phyloP scores from a whole-genome alignment of 2,329 filamentous ascomycete genomes.

The Verticillium klebahnii region DNA sequence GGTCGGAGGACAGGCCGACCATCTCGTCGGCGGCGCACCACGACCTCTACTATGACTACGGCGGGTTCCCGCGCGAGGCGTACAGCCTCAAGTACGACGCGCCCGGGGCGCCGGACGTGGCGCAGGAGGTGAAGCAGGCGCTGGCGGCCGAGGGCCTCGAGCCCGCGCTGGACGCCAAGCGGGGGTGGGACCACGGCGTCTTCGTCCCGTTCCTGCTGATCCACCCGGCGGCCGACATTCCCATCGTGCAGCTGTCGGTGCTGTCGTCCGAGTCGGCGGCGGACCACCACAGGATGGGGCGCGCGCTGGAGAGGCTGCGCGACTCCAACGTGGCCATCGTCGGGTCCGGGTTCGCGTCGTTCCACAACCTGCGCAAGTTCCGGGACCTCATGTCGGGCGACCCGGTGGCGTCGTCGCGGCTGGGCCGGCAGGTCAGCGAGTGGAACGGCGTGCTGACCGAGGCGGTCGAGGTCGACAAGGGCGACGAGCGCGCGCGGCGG shows the following conservation, averaged over 20 bases:
- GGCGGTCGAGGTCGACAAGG: constrained; percentile 28
- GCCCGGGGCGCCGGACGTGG: constrained; percentile 48
- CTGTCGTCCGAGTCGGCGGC: constrained; percentile 45
- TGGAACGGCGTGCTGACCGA: constrained; percentile 45
- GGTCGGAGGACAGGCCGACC: constrained; percentile 43
- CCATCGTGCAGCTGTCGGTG: constrained; percentile 54
- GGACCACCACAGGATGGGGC: constrained; percentile 46
- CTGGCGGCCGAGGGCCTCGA: constrained; percentile 41
- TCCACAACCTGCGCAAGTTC: constrained; percentile 51
- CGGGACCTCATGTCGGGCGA: constrained; percentile 24
- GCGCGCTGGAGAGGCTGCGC: constrained; percentile 45
- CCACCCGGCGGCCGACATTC: constrained; percentile 44
- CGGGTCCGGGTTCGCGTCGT: constrained; percentile 55
- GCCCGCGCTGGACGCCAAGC: constrained; percentile 29
- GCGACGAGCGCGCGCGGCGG: constrained; percentile 29
- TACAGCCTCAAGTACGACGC: constrained; percentile 54
- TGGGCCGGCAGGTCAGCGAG: constrained; percentile 17
- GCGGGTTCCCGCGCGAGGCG: constrained; percentile 50
- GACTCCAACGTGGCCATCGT: constrained; percentile 51
- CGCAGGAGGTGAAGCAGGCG: constrained; percentile 39
- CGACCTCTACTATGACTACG: constrained; percentile 53
- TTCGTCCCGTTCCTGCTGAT: constrained; percentile 54
- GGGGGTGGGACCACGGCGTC: constrained; percentile 57
- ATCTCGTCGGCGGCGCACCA: constrained; percentile 46
- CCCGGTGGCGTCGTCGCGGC: constrained; percentile 17